Conservation (phyloP, 176 grass and related monocot genomes). For the Coix lacrymajobi region DNA sequence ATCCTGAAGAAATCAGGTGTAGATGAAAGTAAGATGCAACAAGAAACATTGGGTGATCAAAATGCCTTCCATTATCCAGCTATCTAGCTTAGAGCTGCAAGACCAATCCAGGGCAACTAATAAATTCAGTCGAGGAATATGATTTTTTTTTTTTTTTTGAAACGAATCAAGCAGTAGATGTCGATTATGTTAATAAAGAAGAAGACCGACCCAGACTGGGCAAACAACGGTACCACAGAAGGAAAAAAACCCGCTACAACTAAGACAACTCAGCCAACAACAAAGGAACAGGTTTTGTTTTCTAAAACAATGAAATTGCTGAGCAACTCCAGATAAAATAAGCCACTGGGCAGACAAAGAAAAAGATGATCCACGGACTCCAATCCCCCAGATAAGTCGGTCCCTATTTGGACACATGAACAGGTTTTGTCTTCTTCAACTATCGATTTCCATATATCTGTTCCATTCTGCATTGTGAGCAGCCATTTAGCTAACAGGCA, state of each 20-base stretch:
- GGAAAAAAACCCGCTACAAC: neutral
- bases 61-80: neutral
- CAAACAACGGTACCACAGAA: neutral
- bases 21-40: slow-evolving; percentile 3
- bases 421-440: neutral
- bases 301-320: neutral
- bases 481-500: neutral
- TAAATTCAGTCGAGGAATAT: neutral
- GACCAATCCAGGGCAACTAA: neutral
- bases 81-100: neutral
- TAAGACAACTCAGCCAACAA: neutral
- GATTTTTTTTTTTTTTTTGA: neutral
- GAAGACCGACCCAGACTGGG: neutral
- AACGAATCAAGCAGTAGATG: neutral
- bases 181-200: neutral
- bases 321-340: neutral
- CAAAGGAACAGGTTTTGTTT: neutral
- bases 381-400: neutral
- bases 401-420: neutral
- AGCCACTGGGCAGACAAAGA: neutral
- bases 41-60: neutral
- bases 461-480: neutral
- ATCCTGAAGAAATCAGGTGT: neutral
- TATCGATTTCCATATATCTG: neutral
- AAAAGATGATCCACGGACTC: neutral